These are phyloP conservation scores for Arthrobotrys conoides DNA, from an alignment of 2,329 filamentous ascomycete genomes.

Conservation along the genomic window DNA sequence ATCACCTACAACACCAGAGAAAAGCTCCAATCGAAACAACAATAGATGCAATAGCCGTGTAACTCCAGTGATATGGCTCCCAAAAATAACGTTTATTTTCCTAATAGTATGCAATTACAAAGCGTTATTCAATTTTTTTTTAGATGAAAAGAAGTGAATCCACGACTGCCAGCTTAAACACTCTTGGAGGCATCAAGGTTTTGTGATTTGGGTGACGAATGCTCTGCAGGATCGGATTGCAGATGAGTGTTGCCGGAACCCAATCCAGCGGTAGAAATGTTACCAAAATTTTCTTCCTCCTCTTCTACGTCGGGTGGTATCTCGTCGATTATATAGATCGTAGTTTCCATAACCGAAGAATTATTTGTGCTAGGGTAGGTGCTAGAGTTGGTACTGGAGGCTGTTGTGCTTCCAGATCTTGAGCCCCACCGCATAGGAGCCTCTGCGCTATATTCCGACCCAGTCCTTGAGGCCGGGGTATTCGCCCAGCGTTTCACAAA, in stretches of 20 bases:
- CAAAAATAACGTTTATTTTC: too few species aligned
- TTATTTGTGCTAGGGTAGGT: background rate
- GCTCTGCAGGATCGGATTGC: too few species aligned
- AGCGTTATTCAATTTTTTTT: too few species aligned
- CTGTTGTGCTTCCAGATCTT: background rate
- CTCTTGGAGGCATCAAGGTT: background rate
- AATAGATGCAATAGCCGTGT: too few species aligned
- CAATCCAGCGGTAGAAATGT: background rate
- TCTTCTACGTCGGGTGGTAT: constrained; percentile 5
- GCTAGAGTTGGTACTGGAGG: background rate
- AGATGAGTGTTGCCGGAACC: background rate
- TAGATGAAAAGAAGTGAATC: too few species aligned
- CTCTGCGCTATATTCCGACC: constrained; percentile 2
- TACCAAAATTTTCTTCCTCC: background rate
- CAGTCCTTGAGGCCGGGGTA: background rate
- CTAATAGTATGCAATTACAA: too few species aligned
- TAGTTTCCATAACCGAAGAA: constrained; percentile 22
- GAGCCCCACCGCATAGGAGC: background rate
- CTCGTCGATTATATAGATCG: constrained; percentile 16
- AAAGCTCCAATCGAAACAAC: too few species aligned
- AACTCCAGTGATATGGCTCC: too few species aligned
- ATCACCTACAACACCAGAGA: too few species aligned
- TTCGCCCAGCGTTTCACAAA: constrained; percentile 27
- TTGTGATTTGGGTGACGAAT: background rate
- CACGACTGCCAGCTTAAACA: background rate